Percentiles rank a stretch among this genome's conserved stretches.
Conservation (phyloP, 2,329 filamentous ascomycete species). For the Ceratocystis variospora region DNA sequence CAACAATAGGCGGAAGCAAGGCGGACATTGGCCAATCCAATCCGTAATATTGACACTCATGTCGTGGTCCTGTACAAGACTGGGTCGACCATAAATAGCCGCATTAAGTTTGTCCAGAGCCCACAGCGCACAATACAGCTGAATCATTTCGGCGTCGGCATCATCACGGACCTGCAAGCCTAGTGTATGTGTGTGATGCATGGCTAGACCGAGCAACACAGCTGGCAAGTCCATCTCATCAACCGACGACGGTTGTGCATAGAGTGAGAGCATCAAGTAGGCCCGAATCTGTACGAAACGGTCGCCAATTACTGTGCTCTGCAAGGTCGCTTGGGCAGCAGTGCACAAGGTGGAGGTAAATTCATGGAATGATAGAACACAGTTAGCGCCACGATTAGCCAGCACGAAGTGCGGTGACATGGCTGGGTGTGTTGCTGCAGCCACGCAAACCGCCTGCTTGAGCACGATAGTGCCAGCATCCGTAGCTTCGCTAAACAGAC, state of each 20-base stretch:
- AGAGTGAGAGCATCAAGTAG: slow-evolving; percentile 42
- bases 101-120: slow-evolving; percentile 46
- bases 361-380: slow-evolving; percentile 32
- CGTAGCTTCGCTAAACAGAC: slow-evolving; percentile 25
- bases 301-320: slow-evolving; percentile 40
- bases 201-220: slow-evolving; percentile 38
- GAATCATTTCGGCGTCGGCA: slow-evolving; percentile 33
- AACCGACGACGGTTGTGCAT: slow-evolving; percentile 40
- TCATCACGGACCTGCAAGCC: slow-evolving; percentile 38
- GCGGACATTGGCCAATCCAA: slow-evolving; percentile 37
- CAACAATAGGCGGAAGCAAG: slow-evolving; percentile 44
- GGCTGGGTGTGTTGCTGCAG: slow-evolving; percentile 37
- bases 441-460: slow-evolving; percentile 41
- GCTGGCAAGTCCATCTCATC: slow-evolving; percentile 43
- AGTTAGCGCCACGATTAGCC: slow-evolving; percentile 26
- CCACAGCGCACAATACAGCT: slow-evolving; percentile 46
- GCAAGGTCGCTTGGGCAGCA: slow-evolving; percentile 36
- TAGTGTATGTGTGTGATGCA: slow-evolving; percentile 44
- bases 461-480: slow-evolving; percentile 32
- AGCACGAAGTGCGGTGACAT: slow-evolving; percentile 34
- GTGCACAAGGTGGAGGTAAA: slow-evolving; percentile 37
- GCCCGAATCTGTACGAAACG: slow-evolving; percentile 42
- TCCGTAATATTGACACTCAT: slow-evolving; percentile 40
- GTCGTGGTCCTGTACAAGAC: slow-evolving; percentile 47
- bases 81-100: slow-evolving; percentile 45